Percentiles rank a stretch among this genome's conserved stretches.
Conservation (phyloP, 768 basidiomycete species). For the Boletus rubroflammeus region DNA sequence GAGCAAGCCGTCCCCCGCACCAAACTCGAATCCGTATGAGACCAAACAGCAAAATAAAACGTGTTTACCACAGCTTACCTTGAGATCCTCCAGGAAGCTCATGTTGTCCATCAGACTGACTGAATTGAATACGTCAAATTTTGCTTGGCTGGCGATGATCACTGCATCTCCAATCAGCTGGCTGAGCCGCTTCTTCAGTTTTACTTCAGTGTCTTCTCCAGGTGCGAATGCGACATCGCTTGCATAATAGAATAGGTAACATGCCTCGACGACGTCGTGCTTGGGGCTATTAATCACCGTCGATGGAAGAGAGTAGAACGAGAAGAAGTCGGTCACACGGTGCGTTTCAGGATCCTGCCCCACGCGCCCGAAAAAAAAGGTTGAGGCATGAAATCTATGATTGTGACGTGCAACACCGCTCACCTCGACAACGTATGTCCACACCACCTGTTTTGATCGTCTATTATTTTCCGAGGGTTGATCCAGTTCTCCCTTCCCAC, state of each 20-base stretch:
- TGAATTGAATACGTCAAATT: constrained; percentile 96
- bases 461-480: constrained; percentile 35
- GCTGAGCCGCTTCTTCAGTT: constrained; percentile 65
- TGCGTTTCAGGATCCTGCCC: constrained; percentile 74
- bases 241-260: constrained; percentile 95
- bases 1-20: constrained; percentile 85
- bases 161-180: constrained; percentile 77
- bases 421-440: constrained; percentile 94
- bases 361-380: background rate
- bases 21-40: constrained; percentile 59
- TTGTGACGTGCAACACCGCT: constrained; percentile 28
- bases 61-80: constrained; percentile 44
- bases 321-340: constrained; percentile 91
- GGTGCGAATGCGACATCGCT: constrained; percentile 67
- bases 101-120: constrained; percentile 94
- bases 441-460: constrained; percentile 82
- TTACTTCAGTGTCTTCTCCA: constrained; percentile 56
- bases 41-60: background rate
- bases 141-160: constrained; percentile 73
- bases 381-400: background rate
- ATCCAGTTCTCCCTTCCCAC: constrained; percentile 64
- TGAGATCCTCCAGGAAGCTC: constrained; percentile 74
- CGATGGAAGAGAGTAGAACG: constrained; percentile 95
- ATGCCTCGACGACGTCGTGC: constrained; percentile 77
- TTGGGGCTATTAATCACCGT: constrained; percentile 80